phyloP scores from a whole-genome alignment of 192 early-diverging fungal species.

The Coemansia sp. region DNA sequence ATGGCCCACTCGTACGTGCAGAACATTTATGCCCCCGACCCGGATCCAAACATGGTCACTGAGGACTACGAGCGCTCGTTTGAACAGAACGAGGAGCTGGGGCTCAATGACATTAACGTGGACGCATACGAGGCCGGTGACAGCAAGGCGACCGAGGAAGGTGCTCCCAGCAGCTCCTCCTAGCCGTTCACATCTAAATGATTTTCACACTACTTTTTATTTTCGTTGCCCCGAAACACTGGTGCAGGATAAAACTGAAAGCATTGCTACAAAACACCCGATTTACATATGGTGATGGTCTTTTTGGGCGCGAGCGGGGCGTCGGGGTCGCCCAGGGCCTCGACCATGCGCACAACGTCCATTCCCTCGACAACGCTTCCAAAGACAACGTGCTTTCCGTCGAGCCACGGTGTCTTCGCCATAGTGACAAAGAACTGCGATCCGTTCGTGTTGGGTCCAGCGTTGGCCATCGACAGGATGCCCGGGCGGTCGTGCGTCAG shows the following conservation, averaged over 20 bases:
- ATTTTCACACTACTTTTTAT: too few species aligned
- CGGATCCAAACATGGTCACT: constrained; percentile 90
- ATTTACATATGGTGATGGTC: constrained; percentile 27
- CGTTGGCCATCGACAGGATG: constrained; percentile 80
- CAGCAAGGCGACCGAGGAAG: not conserved
- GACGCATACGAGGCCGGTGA: constrained; percentile 63
- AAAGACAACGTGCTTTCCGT: constrained; percentile 81
- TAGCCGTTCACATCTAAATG: too few species aligned
- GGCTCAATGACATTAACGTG: constrained; percentile 85
- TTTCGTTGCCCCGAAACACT: too few species aligned
- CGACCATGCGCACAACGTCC: constrained; percentile 79
- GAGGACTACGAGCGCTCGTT: constrained; percentile 83
- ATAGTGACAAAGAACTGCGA: constrained; percentile 85
- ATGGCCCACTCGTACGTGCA: constrained; percentile 87
- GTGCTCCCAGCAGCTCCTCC: not conserved
- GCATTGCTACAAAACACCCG: constrained; percentile 9
- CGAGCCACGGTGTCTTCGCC: constrained; percentile 73
- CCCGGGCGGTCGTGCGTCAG: constrained; percentile 71
- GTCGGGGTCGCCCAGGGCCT: constrained; percentile 52
- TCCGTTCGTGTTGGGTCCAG: constrained; percentile 76
- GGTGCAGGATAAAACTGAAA: too few species aligned
- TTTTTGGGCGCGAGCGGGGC: constrained; percentile 31
- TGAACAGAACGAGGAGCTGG: constrained; percentile 86
- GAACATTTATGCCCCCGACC: constrained; percentile 92
- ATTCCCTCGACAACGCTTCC: constrained; percentile 77